Evolutionary conservation across 2,329 filamentous ascomycete genomes (phyloP), one percentile per base, ranked within the genome.

Genomic region (Tolypocladium amazonense): DNA sequence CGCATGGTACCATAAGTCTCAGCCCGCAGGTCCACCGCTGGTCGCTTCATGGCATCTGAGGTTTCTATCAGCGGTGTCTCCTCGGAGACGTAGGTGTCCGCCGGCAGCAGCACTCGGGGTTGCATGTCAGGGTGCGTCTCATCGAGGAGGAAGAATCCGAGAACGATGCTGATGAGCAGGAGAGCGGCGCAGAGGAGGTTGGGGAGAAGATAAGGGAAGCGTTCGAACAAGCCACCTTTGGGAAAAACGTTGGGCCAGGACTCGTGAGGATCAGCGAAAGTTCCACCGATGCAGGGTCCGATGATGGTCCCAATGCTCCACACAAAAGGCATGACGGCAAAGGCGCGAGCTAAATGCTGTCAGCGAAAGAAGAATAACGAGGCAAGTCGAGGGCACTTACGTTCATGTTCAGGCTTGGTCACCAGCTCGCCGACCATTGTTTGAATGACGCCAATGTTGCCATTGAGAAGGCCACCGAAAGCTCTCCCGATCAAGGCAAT

Each of bases 371-470:
- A 47, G 7, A n/a, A 15, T 14, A 56, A 35, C 45, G 52, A 6
- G 39, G 39, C 39, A n/a, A 33, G 14, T 27, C 9, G 7, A 45
- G 41, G 27, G n/a, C 14, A 83, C 87, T 79, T 75, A 90, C 88
- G 90, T 75, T 96, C 91, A 74, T 95, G 90, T 67, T 92, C 88
- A 18, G 89, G 90, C 60, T 88, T 89, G 39, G 82, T 89, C 57
- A 95, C 89, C 59, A 96, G 73, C 73, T 97, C 92, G 35, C 88
- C 90, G 18, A 96, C 92, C 89, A 96, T 95, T 23, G 91, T 96
- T 73, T 95, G 88, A 65, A 94, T 90, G 41, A 94, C 89, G 35
- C 89, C 92, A 65, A 96, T 91, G 69, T 96, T 96, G 61, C 92
- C 92, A 72, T 96, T 96, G 59, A 97, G 79, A 15, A 92, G 79